Evolutionary conservation across 2,329 filamentous ascomycete genomes (phyloP), one percentile per base, ranked within the genome.

Genomic region (Fusarium transvaalense): DNA sequence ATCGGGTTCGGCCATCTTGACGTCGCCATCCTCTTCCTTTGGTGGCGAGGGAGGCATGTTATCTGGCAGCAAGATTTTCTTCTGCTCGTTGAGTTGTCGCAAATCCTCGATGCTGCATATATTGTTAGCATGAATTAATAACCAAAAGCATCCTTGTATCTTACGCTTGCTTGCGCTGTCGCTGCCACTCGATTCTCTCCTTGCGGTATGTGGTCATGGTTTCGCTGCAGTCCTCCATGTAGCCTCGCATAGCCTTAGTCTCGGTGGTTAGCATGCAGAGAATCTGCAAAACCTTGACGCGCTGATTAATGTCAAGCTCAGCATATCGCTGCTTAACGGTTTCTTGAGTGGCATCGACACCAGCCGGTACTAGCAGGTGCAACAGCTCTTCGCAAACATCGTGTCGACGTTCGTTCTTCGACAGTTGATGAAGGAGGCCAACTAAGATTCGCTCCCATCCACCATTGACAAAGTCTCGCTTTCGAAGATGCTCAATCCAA

Each of bases 151-250:
- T 15, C 6, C 14, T 32, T 15, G 25, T 6, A 35, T 85, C 88
- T 79, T 82, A 90, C 87, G 84, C 82, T 78, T 87, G 84, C 71
- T 90, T 90, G 68, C 92, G 89, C 71, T 92, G 88, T 69, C 94
- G 88, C 80, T 98, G 95, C 80, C 89, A 91, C 69, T 97, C 93
- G 64, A 97, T 97, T 82, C 97, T 97, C 77, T 97, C 92, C 79
- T 99, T 99, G 50, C 96, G 90, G 75, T 97, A 93, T 56, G 90
- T 89, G 3, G 96, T 99, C 94, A 98, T 97, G 55, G 93, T 92
- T 75, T 95, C 92, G 68, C 92, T 93, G 80, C 94, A 97, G 66
- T 95, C 91, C 71, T 97, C 93, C 84, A 99, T 91, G 76, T 97
- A 97, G 17, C 89, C 90, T 54, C 95, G 90, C 71, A 98, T 88